These are phyloP conservation scores for Emiliania huxleyi DNA, from an alignment of 78 protist genomes.

Conservation along the genomic window DNA sequence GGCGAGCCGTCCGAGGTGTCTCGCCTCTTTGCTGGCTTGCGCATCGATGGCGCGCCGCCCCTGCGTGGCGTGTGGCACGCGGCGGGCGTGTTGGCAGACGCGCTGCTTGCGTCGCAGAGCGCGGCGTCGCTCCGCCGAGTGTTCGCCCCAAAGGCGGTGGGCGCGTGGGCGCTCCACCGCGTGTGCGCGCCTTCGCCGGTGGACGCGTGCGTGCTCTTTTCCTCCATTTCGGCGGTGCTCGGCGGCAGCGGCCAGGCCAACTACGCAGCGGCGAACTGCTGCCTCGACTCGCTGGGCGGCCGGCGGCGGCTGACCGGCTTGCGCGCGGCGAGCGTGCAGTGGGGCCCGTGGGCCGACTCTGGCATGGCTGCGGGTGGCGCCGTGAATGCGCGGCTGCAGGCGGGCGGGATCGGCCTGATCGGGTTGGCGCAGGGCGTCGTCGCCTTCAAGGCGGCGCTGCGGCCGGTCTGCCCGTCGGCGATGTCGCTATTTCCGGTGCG, in stretches of 20 bases:
- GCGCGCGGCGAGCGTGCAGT: not conserved
- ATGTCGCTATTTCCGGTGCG: not conserved
- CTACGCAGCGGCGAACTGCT: constrained; percentile 34
- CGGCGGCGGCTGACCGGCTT: not conserved
- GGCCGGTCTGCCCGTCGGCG: not conserved
- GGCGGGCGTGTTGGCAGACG: constrained; percentile 33
- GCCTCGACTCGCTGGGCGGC: constrained; percentile 30
- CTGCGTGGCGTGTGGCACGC: constrained; percentile 4
- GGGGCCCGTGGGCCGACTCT: constrained; percentile 43
- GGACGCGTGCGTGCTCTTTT: constrained; percentile 18
- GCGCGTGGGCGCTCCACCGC: not conserved
- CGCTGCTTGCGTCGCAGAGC: not conserved
- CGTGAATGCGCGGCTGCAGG: not conserved
- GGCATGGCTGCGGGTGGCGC: constrained; percentile 36
- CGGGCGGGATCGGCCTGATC: not conserved
- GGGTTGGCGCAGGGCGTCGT: not conserved
- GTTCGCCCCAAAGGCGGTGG: not conserved
- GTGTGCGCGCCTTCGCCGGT: not conserved
- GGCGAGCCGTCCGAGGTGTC: not conserved
- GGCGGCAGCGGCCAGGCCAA: constrained; percentile 49
- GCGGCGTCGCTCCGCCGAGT: not conserved
- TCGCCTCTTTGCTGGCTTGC: not conserved
- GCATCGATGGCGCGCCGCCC: not conserved
- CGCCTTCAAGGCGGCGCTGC: not conserved
- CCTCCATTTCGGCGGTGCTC: constrained; percentile 27